Evolutionary conservation across 331 rosid genomes (phyloP).

Genomic region (Telfairia occidentalis): DNA sequence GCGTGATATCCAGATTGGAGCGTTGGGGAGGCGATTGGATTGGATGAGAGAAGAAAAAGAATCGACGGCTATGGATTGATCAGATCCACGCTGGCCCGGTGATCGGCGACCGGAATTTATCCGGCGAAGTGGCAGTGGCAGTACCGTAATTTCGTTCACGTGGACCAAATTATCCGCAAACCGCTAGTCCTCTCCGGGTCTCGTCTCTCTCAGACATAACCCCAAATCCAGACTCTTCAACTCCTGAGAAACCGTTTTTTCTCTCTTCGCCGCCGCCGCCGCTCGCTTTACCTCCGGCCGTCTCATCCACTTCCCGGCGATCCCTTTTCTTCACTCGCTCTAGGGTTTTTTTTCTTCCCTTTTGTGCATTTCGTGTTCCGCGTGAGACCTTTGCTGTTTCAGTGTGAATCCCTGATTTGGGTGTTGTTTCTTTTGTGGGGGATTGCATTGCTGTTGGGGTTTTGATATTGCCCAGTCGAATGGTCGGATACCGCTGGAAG

Average conservation of each 20-base stretch:
- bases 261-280: conserved; percentile 5
- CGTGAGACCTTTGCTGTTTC: not conserved
- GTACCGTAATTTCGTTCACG: conserved; percentile 21
- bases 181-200: conserved; percentile 35
- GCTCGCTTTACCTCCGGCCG: not conserved
- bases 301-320: not conserved
- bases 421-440: not conserved
- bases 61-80: conserved; percentile 1
- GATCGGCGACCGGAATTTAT: not conserved
- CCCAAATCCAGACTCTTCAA: conserved; percentile 5
- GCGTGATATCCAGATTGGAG: not conserved
- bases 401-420: not conserved
- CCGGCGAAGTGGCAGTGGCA: conserved; percentile 8
- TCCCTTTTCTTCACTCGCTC: not conserved
- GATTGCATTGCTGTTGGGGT: conserved; percentile 6
- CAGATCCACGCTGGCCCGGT: not conserved
- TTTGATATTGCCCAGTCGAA: not conserved
- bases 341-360: not conserved
- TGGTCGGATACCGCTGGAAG: not conserved
- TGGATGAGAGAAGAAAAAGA: not conserved
- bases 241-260: not conserved
- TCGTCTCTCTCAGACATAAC: conserved; percentile 14
- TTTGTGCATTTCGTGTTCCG: not conserved
- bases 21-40: not conserved
- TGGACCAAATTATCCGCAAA: conserved; percentile 20